Conservation (phyloP, 2,329 filamentous ascomycete species). For the Phialophora tarda region DNA sequence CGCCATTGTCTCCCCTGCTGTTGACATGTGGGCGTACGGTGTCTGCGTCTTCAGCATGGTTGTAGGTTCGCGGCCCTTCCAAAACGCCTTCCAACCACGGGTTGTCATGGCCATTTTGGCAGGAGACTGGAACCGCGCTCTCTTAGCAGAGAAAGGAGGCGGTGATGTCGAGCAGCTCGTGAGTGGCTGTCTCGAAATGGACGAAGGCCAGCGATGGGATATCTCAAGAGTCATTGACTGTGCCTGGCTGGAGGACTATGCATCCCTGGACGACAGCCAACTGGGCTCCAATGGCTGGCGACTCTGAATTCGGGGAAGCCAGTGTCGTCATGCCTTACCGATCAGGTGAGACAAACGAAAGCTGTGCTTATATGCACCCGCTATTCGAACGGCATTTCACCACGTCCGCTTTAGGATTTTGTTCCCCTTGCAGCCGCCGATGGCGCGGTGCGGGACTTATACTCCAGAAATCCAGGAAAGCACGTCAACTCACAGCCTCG, state of each 20-base stretch:
- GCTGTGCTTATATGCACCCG: not conserved
- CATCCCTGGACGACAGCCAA: slow-evolving; percentile 27
- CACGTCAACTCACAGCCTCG: not conserved
- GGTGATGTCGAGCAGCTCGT: slow-evolving; percentile 62
- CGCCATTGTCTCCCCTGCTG: slow-evolving; percentile 54
- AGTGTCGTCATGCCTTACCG: not conserved
- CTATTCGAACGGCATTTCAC: not conserved
- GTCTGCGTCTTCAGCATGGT: slow-evolving; percentile 67
- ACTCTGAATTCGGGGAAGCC: slow-evolving; percentile 18
- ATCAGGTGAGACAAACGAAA: not conserved
- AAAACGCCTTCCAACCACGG: slow-evolving; percentile 63
- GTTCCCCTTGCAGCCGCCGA: not conserved
- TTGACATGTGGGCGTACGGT: slow-evolving; percentile 71
- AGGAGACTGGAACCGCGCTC: slow-evolving; percentile 61
- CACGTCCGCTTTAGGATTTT: not conserved
- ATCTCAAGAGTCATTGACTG: slow-evolving; percentile 62
- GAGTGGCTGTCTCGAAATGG: slow-evolving; percentile 64
- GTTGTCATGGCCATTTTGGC: slow-evolving; percentile 64
- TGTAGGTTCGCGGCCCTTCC: slow-evolving; percentile 67
- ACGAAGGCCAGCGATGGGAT: slow-evolving; percentile 61
- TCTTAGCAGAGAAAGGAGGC: slow-evolving; percentile 33
- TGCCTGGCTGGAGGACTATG: slow-evolving; percentile 57
- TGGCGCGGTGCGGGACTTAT: not conserved
- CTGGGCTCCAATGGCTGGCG: slow-evolving; percentile 27
- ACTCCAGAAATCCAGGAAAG: not conserved